Conservation (phyloP, 75 land plant species). For the Pinus albicaulis region DNA sequence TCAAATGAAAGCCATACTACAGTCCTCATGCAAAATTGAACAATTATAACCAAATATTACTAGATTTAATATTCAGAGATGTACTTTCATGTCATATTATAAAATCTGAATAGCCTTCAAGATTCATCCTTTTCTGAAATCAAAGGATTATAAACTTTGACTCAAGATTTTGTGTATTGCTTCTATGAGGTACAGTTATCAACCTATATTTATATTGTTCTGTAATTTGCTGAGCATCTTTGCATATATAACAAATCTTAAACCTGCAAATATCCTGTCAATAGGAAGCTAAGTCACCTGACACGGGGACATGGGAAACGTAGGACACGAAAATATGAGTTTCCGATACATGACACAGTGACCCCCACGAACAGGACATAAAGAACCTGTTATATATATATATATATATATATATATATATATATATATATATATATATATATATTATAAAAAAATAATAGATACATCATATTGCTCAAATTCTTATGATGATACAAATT, state of each 20-base stretch:
- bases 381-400: too few species aligned
- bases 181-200: neutral
- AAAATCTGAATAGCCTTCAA: neutral
- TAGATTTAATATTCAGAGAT: neutral
- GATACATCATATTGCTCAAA: too few species aligned
- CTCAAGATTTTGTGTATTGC: neutral
- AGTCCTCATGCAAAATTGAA: neutral
- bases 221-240: neutral
- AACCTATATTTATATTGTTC: slow-evolving; percentile 3
- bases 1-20: neutral
- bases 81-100: neutral
- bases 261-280: neutral
- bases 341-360: too few species aligned
- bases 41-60: neutral
- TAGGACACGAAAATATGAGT: too few species aligned
- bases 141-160: neutral
- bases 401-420: too few species aligned
- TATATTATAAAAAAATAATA: too few species aligned
- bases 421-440: too few species aligned
- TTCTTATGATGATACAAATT: too few species aligned
- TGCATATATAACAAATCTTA: neutral
- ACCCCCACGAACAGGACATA: too few species aligned
- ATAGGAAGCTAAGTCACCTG: neutral
- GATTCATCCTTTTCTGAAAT: neutral
- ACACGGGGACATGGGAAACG: too few species aligned